Conservation (phyloP, 1,284 basidiomycete species). For the Ganoderma lucidum region DNA sequence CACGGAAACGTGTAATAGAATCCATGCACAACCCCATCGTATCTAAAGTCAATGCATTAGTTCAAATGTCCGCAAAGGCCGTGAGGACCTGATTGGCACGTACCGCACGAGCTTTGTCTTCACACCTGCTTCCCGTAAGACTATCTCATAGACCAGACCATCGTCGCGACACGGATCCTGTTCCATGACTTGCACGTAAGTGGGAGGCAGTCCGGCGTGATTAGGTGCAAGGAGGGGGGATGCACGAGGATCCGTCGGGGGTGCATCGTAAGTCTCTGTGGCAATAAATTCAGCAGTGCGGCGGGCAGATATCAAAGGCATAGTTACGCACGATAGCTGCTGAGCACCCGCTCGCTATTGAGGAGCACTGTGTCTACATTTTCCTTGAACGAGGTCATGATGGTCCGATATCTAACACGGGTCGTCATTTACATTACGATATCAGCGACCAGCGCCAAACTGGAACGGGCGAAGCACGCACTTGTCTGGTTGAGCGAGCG, state of each 20-base stretch:
- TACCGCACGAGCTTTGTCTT: slow-evolving; percentile 33
- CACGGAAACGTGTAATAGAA: slow-evolving; percentile 20
- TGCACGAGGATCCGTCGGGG: slow-evolving; percentile 26
- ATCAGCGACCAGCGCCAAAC: no score
- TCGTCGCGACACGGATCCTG: slow-evolving; percentile 37
- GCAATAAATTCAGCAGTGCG: not conserved
- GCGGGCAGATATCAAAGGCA: no score
- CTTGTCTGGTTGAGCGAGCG: slow-evolving; percentile 3
- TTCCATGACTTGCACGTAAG: slow-evolving; percentile 34
- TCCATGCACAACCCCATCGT: slow-evolving; percentile 22
- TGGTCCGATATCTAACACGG: not conserved
- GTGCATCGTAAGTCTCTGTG: slow-evolving; percentile 18
- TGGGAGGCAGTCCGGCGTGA: slow-evolving; percentile 30
- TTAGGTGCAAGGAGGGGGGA: slow-evolving; percentile 30
- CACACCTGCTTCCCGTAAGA: slow-evolving; percentile 33
- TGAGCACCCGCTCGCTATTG: not conserved
- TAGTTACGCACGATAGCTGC: not conserved
- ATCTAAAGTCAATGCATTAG: slow-evolving; percentile 11
- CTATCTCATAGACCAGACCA: slow-evolving; percentile 33
- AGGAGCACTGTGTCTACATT: not conserved
- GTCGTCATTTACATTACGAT: no score
- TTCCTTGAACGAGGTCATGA: not conserved
- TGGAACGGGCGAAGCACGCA: not conserved
- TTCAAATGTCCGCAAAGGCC: not conserved
- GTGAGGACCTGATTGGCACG: slow-evolving; percentile 1